Conservation (phyloP, 306 rosid genomes). For the Corylus heterophylla region DNA sequence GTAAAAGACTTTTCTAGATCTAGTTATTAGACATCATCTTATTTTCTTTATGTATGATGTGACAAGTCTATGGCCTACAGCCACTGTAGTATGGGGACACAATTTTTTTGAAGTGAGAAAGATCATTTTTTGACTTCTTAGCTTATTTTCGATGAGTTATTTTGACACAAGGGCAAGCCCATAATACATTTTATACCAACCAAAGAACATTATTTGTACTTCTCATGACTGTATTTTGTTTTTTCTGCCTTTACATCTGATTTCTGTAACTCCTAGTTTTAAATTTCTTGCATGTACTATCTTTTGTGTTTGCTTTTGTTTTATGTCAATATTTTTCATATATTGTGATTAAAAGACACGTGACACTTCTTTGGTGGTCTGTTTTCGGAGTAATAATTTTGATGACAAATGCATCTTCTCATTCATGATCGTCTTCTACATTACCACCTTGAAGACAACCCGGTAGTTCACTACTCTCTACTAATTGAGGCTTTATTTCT, state of each 20-base stretch:
- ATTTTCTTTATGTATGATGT: neutral
- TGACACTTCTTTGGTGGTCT: neutral
- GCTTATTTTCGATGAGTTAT: neutral
- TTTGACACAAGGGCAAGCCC: neutral
- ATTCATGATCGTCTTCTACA: neutral
- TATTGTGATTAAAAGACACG: neutral
- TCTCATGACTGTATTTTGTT: neutral
- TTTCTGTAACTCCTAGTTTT: neutral
- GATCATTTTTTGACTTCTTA: neutral
- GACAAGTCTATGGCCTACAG: neutral
- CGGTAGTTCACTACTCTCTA: neutral
- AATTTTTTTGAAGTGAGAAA: constrained; percentile 5
- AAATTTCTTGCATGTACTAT: neutral
- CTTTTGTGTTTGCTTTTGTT: neutral
- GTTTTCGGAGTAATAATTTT: neutral
- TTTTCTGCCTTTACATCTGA: constrained; percentile 1
- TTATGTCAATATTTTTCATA: neutral
- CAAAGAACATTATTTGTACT: neutral
- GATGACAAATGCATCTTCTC: constrained; percentile 9
- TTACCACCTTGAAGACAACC: neutral
- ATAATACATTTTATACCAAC: neutral
- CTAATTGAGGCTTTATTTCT: constrained; percentile 8
- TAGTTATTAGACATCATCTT: neutral
- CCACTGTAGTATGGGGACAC: constrained; percentile 5
- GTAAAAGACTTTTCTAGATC: neutral